Evolutionary conservation across 1,139 yeast genomes (phyloP).

Genomic region (Saccharomyces pastorianus): DNA sequence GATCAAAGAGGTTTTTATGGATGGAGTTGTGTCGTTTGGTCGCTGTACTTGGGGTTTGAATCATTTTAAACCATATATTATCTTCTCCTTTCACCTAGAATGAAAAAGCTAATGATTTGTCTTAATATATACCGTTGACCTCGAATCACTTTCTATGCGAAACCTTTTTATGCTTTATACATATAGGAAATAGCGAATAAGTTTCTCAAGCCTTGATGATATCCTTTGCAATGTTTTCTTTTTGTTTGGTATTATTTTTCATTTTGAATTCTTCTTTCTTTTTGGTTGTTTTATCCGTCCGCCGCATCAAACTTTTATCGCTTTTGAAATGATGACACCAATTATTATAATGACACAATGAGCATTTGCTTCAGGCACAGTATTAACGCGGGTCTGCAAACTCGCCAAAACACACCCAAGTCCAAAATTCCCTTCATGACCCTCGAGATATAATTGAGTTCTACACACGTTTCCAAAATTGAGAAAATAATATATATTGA

Average conservation of each 20-base stretch:
- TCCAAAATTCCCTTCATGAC: not conserved
- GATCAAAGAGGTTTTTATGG: conserved; percentile 22
- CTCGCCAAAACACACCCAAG: too few relatives aligned
- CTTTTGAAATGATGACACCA: not conserved
- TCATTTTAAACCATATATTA: conserved; percentile 9
- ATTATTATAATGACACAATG: not conserved
- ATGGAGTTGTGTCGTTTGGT: conserved; percentile 22
- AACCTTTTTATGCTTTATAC: too few relatives aligned
- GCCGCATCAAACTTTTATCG: not conserved
- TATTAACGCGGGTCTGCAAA: not conserved
- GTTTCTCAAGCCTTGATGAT: too few relatives aligned
- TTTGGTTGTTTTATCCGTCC: not conserved
- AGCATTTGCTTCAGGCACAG: not conserved
- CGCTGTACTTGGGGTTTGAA: conserved; percentile 19
- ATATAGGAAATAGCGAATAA: not conserved
- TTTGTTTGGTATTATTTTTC: not conserved
- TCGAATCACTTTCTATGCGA: not conserved
- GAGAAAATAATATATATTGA: not conserved
- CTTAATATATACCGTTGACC: not conserved
- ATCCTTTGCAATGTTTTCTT: not conserved
- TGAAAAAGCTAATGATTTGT: too few relatives aligned
- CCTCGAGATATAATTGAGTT: not conserved
- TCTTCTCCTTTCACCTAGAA: not conserved
- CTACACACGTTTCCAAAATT: not conserved
- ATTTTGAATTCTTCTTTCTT: not conserved